phyloP scores from a whole-genome alignment of 192 early-diverging fungal species.

The Mortierella hygrophila region DNA sequence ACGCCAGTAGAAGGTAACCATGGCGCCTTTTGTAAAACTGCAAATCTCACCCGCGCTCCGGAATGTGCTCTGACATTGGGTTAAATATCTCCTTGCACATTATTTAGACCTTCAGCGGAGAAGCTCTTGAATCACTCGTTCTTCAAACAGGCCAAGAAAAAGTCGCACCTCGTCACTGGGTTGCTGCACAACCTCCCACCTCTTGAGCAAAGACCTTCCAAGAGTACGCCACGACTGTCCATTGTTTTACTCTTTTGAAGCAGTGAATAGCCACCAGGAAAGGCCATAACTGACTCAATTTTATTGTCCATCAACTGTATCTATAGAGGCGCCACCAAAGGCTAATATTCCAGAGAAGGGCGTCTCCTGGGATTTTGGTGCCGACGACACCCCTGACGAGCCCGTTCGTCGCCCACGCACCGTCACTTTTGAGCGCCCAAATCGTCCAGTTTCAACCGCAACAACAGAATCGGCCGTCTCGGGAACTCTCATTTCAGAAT shows the following conservation, averaged over 20 bases:
- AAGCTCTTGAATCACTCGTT: conserved; percentile 83
- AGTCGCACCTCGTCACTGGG: conserved; percentile 67
- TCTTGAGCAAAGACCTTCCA: conserved; percentile 76
- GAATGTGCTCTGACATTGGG: too few species aligned
- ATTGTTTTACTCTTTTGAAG: neutral
- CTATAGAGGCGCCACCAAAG: conserved; percentile 59
- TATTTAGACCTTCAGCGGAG: conserved; percentile 78
- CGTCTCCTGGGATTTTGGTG: conserved; percentile 80
- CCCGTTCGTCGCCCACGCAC: conserved; percentile 14
- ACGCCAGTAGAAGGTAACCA: conserved; percentile 73
- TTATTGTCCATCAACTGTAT: neutral
- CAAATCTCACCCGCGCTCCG: too few species aligned
- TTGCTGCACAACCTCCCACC: conserved; percentile 74
- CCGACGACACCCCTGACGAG: conserved; percentile 47
- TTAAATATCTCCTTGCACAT: too few species aligned
- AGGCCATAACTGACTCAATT: neutral
- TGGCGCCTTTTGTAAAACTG: too few species aligned
- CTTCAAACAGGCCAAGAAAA: conserved; percentile 83
- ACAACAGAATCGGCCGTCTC: conserved; percentile 34
- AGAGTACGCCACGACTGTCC: conserved; percentile 41
- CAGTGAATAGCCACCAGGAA: too few species aligned
- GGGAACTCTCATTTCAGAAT: conserved; percentile 3
- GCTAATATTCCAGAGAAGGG: conserved; percentile 58
- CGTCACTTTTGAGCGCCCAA: conserved; percentile 5
- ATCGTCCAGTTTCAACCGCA: neutral